Base-by-base conservation (phyloP, 192 early-diverging fungal species). In the Coemansia sp. region DNA sequence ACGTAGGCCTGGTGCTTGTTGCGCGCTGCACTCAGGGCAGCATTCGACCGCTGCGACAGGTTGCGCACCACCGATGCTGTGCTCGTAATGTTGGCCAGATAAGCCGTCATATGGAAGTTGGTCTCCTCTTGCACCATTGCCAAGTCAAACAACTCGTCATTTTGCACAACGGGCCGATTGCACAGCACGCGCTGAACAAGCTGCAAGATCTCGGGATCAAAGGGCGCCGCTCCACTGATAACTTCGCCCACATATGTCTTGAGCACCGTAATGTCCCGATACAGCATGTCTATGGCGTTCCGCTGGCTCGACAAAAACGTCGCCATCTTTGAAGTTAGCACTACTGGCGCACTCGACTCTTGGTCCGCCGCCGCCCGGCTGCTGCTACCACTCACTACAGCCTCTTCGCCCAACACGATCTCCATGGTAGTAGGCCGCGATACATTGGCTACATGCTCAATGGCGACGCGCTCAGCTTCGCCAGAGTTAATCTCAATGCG, bases 381-480 rank as follows among this genome's bases (percentile, higher is more conserved):
- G 8, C 34, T 61, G 43, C 24, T 29, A 8, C 4, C 37, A 4
- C 48, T 43, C 22, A 11, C 57, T 10, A 39, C 32, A 26, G 50
- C 21, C 44, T 27, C 63, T 14, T 12, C 44, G 10, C 41, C 37
- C 4, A 14, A 19, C 27, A 65, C 37, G 29, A 69, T 65, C 3
- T 61, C 68, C 7, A 48, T 65, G 2, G 53, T 59, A 9, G 68
- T 63, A 0, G 35, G 43, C 12, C 54, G 39, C 0, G 77, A 60
- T 15, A 68, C 58, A 36, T 67, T 70, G 2, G 63, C 71, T 8
- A 80, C 68, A 40, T 80, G 77, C 54, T 80, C 77, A 2, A 73
- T 61, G 4, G 77, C 77, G 7, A 80, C 58, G 12, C 77, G 77
- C 63, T 80, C 77, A 0, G 77, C 77, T 58, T 80, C 77, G 53